These are phyloP conservation scores for Ogataea hybrid DNA, from an alignment of 1,139 yeast genomes.

Conservation along the genomic window DNA sequence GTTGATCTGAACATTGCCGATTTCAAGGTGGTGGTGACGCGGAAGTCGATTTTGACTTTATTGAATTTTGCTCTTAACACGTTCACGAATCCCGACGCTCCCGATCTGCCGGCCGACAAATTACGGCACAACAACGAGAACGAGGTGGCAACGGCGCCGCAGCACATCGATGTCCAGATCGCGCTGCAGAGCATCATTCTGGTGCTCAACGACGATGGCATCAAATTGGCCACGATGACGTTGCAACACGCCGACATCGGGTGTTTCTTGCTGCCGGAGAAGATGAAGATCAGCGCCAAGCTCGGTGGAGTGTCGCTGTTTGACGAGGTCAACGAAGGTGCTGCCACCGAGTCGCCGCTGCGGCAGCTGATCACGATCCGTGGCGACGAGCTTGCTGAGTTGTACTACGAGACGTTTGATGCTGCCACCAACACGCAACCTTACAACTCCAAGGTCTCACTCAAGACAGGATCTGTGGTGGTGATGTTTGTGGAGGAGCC, in stretches of 20 bases:
- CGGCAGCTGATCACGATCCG: conserved; percentile 75
- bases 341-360: conserved; percentile 55
- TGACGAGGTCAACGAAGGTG: conserved; percentile 71
- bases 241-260: conserved; percentile 71
- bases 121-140: conserved; percentile 60
- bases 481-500: conserved; percentile 83
- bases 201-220: conserved; percentile 79
- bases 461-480: conserved; percentile 72
- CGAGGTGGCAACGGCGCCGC: conserved; percentile 61
- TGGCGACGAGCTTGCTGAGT: conserved; percentile 76
- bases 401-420: conserved; percentile 81
- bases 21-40: conserved; percentile 69
- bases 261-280: conserved; percentile 70
- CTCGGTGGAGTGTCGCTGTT: conserved; percentile 78
- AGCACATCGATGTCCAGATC: conserved; percentile 67
- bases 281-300: conserved; percentile 69
- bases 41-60: conserved; percentile 75
- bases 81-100: conserved; percentile 78
- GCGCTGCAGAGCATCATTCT: conserved; percentile 72
- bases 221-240: conserved; percentile 74
- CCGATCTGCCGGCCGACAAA: conserved; percentile 63
- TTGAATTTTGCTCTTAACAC: conserved; percentile 83
- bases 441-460: conserved; percentile 58
- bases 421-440: conserved; percentile 45
- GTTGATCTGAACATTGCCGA: conserved; percentile 78